phyloP scores from a whole-genome alignment of 768 basidiomycete genomes.

The Leccinellum albellum region DNA sequence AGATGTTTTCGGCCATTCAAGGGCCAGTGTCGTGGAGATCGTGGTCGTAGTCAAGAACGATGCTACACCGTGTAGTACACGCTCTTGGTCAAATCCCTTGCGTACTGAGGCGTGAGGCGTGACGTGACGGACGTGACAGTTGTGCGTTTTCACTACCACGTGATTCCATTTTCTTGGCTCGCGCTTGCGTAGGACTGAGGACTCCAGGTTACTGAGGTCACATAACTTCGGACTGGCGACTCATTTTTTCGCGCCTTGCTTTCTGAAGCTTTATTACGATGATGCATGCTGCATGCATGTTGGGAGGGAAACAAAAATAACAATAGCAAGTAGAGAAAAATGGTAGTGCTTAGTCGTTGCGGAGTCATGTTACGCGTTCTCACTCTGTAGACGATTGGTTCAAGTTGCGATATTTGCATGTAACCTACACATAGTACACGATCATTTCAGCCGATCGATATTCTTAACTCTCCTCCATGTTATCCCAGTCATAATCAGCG shows the following conservation, averaged over 20 bases:
- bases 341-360: slow-evolving; percentile 19
- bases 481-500: slow-evolving; percentile 16
- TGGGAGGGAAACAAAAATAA: slow-evolving; percentile 1
- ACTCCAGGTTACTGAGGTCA: too few species aligned
- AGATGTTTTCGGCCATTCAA: slow-evolving; percentile 93
- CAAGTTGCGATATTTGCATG: background rate
- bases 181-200: too few species aligned
- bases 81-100: background rate
- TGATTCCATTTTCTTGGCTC: slow-evolving; percentile 2
- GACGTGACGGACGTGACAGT: slow-evolving; percentile 25
- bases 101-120: slow-evolving; percentile 9
- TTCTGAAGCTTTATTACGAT: slow-evolving; percentile 13
- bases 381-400: background rate
- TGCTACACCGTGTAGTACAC: background rate
- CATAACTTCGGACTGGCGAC: too few species aligned
- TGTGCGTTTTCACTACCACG: slow-evolving; percentile 15
- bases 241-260: too few species aligned
- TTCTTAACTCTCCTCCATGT: slow-evolving; percentile 7
- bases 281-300: background rate
- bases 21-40: slow-evolving; percentile 23
- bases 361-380: background rate
- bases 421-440: background rate
- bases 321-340: slow-evolving; percentile 21
- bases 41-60: slow-evolving; percentile 17
- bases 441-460: slow-evolving; percentile 1